Percentiles rank a stretch among this genome's conserved stretches.
phyloP scores from a whole-genome alignment of 257 asterid species.

The Solanum habrochaites region DNA sequence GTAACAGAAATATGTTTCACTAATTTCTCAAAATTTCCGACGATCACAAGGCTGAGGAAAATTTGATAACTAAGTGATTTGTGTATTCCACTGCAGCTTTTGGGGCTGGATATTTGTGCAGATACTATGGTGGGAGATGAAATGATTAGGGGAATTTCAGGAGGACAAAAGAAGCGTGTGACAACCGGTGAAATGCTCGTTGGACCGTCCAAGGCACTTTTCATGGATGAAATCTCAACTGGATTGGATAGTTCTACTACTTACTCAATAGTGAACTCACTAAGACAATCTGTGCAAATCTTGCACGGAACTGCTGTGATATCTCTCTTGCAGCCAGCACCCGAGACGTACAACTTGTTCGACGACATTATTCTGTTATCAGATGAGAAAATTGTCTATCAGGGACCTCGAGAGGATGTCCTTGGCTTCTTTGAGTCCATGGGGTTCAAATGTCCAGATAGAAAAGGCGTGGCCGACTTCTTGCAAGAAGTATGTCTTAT shows the following conservation, averaged over 20 bases:
- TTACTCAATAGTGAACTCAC: conserved; percentile 24
- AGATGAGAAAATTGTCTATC: conserved; percentile 33
- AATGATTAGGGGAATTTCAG: conserved; percentile 36
- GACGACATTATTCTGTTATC: conserved; percentile 37
- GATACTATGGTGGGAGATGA: conserved; percentile 47
- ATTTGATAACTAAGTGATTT: not conserved
- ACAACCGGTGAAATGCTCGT: conserved; percentile 53
- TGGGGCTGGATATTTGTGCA: conserved; percentile 40
- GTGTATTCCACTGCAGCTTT: conserved; percentile 12
- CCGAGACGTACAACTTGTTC: conserved; percentile 36
- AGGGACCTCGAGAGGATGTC: conserved; percentile 36
- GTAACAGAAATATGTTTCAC: conserved; percentile 6
- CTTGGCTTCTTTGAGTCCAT: conserved; percentile 33
- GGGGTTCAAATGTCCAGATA: conserved; percentile 41
- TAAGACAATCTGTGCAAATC: conserved; percentile 32
- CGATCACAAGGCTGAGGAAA: not conserved
- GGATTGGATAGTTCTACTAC: conserved; percentile 53
- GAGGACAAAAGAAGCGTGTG: conserved; percentile 39
- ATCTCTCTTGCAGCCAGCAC: conserved; percentile 50
- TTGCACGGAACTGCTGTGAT: conserved; percentile 35
- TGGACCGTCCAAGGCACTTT: conserved; percentile 39
- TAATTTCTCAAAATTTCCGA: not conserved
- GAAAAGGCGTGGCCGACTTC: conserved; percentile 53
- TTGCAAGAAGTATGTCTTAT: conserved; percentile 34
- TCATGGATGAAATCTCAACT: conserved; percentile 57